A percentile compares a stretch with the other conserved stretches of the same genome.
Conservation (phyloP, 2,329 filamentous ascomycete genomes). For the Acrocalymma vagum region DNA sequence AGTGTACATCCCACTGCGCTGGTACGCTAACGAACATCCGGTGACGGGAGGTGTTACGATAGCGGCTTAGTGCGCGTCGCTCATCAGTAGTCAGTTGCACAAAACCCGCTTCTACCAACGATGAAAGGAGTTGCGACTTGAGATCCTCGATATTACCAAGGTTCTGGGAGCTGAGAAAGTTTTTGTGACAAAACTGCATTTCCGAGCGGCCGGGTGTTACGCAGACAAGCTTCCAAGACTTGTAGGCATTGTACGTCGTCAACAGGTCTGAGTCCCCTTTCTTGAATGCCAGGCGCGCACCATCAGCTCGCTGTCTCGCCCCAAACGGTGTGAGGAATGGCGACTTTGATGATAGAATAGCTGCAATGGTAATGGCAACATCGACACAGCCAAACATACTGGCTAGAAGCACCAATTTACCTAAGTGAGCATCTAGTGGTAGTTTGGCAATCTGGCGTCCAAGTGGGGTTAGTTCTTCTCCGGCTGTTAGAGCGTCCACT, state of each 20-base stretch:
- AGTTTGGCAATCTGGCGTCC: constrained; percentile 87
- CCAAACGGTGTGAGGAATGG: constrained; percentile 90
- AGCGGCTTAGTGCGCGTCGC: constrained; percentile 71
- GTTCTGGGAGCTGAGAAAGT: constrained; percentile 89
- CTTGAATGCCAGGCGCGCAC: constrained; percentile 79
- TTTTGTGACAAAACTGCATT: constrained; percentile 91
- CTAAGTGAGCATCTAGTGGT: constrained; percentile 91
- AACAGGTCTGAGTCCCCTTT: constrained; percentile 89
- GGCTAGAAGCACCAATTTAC: constrained; percentile 89
- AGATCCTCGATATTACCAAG: constrained; percentile 93
- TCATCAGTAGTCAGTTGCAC: constrained; percentile 79
- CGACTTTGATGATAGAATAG: constrained; percentile 92
- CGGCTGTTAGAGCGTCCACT: constrained; percentile 82
- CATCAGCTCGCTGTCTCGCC: constrained; percentile 81
- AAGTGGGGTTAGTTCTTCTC: constrained; percentile 85
- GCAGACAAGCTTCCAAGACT: constrained; percentile 85
- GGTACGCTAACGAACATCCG: constrained; percentile 88
- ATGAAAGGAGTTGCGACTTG: constrained; percentile 87
- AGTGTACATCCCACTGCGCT: constrained; percentile 75
- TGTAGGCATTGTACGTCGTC: constrained; percentile 93
- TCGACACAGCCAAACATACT: constrained; percentile 91
- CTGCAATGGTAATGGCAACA: constrained; percentile 88
- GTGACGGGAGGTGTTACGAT: constrained; percentile 71
- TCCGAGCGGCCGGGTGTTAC: constrained; percentile 76
- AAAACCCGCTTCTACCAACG: constrained; percentile 86